These are phyloP conservation scores for Starmerella scarabaei DNA, from an alignment of 805 yeast genomes.

Conservation along the genomic window DNA sequence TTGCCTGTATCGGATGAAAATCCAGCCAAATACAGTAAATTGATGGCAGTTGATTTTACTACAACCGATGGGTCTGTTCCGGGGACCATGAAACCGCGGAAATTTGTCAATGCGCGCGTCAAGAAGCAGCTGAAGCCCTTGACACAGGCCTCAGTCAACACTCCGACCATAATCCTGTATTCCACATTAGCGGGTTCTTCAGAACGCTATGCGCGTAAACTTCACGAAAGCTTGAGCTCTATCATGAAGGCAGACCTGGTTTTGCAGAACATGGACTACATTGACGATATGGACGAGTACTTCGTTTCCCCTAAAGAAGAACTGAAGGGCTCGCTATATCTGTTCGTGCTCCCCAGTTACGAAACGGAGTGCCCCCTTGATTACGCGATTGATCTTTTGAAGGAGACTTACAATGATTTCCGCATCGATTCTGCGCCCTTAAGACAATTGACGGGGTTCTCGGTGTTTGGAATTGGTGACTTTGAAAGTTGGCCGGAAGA, in stretches of 20 bases:
- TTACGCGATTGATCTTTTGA: slow-evolving; percentile 64
- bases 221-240: slow-evolving; percentile 30
- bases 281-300: slow-evolving; percentile 72
- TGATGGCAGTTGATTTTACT: slow-evolving; percentile 17
- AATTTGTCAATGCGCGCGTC: slow-evolving; percentile 5
- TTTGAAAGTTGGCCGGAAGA: slow-evolving; percentile 61
- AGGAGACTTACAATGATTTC: slow-evolving; percentile 74
- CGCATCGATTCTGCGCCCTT: slow-evolving; percentile 75
- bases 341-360: slow-evolving; percentile 75
- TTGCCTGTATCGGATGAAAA: not conserved
- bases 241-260: slow-evolving; percentile 34
- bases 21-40: not conserved
- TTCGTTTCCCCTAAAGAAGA: slow-evolving; percentile 48
- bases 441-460: slow-evolving; percentile 54
- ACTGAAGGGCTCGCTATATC: slow-evolving; percentile 33
- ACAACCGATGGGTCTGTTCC: slow-evolving; percentile 2
- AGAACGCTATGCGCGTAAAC: slow-evolving; percentile 47
- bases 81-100: slow-evolving; percentile 11
- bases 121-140: not conserved
- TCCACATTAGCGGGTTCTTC: slow-evolving; percentile 80
- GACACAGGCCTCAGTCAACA: slow-evolving; percentile 2
- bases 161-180: slow-evolving; percentile 39
- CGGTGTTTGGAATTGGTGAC: slow-evolving; percentile 83
- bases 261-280: slow-evolving; percentile 60
- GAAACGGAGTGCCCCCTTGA: slow-evolving; percentile 89